Evolutionary conservation across 345 rosid genomes (phyloP), one percentile per base, ranked within the genome.

Genomic region (Eucalyptus curtisii): DNA sequence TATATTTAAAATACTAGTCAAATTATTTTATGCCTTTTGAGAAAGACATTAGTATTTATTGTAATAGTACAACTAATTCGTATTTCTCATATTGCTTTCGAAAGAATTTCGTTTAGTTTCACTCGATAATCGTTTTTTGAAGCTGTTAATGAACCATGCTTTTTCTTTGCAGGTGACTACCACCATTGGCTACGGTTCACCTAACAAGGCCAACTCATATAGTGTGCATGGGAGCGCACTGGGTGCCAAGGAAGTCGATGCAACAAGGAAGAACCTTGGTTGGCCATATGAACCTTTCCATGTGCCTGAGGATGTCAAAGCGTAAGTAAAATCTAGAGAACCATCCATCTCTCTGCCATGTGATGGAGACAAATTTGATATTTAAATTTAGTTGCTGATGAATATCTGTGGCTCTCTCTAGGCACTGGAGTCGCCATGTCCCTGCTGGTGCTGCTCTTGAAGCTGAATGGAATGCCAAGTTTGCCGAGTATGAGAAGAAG

Each of bases 191-290:
- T 98, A 71, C 87, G 99, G 99, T 40, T 97, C 99, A 90, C 99
- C 99, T 25, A 98, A 98, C 95, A 98, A 97, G 93, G 92, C 99
- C 42, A 98, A 97, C 93, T 91, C 96, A 71, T 96, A 98, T 92
- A 96, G 99, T 90, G 99, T 97, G 64, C 99, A 98, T 50, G 99
- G 99, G 31, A 94, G 96, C 89, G 99, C 99, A 88, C 91, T 98
- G 88, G 99, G 99, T 81, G 93, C 98, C 92, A 98, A 97, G 92
- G 99, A 98, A 95, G 99, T 98, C 20, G 99, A 97, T 87, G 99
- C 99, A 91, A 98, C 99, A 27, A 96, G 99, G 94, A 90, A 94
- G 92, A 98, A 98, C 95, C 99, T 98, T 66, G 98, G 94, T 89
- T 98, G 99, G 99, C 96, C 99, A n/a, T 91, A 90, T 49, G 98